Percentiles rank a stretch among this genome's conserved stretches.
Evolutionary conservation across 2,329 filamentous ascomycete genomes (phyloP).

Genomic region (Arthrobotrys sphaeroides): DNA sequence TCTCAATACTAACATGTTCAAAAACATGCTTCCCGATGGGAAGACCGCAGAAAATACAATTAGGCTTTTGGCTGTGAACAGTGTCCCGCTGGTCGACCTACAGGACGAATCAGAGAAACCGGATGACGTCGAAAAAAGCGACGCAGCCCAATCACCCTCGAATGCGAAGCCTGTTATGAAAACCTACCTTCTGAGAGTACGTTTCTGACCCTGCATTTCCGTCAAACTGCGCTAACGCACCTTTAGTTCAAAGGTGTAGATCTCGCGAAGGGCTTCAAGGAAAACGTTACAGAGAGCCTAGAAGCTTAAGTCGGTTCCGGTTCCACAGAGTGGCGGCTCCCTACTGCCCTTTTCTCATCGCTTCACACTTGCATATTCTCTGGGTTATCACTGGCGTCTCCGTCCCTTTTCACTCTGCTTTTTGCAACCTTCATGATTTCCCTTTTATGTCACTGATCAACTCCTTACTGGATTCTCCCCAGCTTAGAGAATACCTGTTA

Average conservation of each 20-base stretch:
- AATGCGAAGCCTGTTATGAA: conserved; percentile 10
- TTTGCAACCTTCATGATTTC: background rate
- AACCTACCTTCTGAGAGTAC: conserved; percentile 40
- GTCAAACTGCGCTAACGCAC: background rate
- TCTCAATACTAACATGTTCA: conserved; percentile 40
- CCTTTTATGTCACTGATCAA: background rate
- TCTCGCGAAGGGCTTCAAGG: conserved; percentile 24
- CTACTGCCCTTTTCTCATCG: background rate
- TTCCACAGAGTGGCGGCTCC: background rate
- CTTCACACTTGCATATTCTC: background rate
- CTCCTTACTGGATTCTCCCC: background rate
- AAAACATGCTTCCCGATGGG: conserved; percentile 26
- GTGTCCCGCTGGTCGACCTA: conserved; percentile 12
- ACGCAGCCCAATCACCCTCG: background rate
- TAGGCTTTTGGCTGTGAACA: conserved; percentile 36
- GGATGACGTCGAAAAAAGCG: background rate
- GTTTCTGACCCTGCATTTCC: background rate
- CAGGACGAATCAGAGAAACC: conserved; percentile 16
- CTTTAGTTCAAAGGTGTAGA: conserved; percentile 34
- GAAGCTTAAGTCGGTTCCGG: background rate
- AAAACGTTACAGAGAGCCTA: conserved; percentile 2
- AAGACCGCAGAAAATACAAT: conserved; percentile 37
- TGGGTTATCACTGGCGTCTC: background rate
- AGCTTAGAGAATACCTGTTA: conserved; percentile 14
- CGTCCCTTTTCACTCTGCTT: background rate